phyloP scores from a whole-genome alignment of 306 rosid species.

The Carpinus viminea region DNA sequence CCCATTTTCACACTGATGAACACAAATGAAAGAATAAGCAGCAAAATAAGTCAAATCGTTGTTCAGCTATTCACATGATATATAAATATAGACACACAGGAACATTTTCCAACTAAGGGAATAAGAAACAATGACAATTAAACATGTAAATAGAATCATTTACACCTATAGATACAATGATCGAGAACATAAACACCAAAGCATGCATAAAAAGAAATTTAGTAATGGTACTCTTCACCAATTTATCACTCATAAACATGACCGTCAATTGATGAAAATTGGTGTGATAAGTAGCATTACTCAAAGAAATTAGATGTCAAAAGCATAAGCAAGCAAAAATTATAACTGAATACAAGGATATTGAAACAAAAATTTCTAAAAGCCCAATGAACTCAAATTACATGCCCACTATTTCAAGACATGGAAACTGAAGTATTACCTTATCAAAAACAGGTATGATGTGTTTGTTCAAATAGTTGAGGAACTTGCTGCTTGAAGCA shows the following conservation, averaged over 20 bases:
- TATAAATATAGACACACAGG: too few relatives aligned
- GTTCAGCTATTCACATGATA: too few relatives aligned
- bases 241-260: too few relatives aligned
- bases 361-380: neutral
- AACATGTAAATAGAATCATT: neutral
- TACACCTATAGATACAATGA: neutral
- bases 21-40: neutral
- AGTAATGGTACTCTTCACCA: too few relatives aligned
- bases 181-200: neutral
- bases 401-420: conserved; percentile 14
- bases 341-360: neutral
- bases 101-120: too few relatives aligned
- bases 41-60: neutral
- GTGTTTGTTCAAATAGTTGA: conserved; percentile 73
- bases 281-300: too few relatives aligned
- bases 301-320: neutral
- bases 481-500: conserved; percentile 91
- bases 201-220: neutral
- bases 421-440: conserved; percentile 50
- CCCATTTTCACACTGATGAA: neutral
- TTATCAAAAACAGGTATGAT: conserved; percentile 88
- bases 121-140: too few relatives aligned
- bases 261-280: too few relatives aligned
- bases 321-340: neutral
- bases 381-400: neutral